Conservation (phyloP, 2,329 filamentous ascomycete genomes). For the Fusarium verticillioides region DNA sequence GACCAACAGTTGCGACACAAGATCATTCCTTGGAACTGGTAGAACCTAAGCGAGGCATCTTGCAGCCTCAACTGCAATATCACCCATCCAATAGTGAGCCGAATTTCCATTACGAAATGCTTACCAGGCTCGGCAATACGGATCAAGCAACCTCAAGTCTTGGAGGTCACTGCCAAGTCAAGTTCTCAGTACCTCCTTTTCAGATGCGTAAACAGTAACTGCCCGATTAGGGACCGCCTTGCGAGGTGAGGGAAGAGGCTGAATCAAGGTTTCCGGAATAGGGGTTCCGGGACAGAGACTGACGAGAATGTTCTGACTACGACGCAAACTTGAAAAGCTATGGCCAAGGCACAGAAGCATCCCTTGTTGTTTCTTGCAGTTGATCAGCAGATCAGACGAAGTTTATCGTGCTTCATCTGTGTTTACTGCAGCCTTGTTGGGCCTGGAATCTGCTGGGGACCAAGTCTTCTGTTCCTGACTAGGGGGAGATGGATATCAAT, state of each 20-base stretch:
- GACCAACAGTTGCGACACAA: neutral
- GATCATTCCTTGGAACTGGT: neutral
- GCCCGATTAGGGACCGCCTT: neutral
- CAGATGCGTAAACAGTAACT: neutral
- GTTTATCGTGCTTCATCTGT: neutral
- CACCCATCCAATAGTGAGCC: neutral
- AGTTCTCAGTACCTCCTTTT: neutral
- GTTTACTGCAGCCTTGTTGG: neutral
- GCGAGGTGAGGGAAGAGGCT: neutral
- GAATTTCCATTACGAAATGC: neutral
- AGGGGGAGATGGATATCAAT: neutral
- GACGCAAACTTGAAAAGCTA: neutral
- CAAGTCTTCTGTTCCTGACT: neutral
- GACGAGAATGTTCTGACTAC: neutral
- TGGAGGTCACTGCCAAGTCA: neutral
- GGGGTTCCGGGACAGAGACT: neutral
- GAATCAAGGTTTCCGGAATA: neutral
- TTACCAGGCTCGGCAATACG: neutral
- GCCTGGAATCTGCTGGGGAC: neutral
- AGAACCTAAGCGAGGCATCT: neutral
- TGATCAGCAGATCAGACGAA: neutral
- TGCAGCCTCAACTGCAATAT: neutral
- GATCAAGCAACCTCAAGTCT: neutral
- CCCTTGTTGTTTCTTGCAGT: neutral
- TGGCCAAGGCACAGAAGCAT: neutral